Percentiles rank a stretch among this genome's conserved stretches.
These are phyloP conservation scores for Geosmithia flava DNA, from an alignment of 2,329 filamentous ascomycete genomes.

Conservation along the genomic window DNA sequence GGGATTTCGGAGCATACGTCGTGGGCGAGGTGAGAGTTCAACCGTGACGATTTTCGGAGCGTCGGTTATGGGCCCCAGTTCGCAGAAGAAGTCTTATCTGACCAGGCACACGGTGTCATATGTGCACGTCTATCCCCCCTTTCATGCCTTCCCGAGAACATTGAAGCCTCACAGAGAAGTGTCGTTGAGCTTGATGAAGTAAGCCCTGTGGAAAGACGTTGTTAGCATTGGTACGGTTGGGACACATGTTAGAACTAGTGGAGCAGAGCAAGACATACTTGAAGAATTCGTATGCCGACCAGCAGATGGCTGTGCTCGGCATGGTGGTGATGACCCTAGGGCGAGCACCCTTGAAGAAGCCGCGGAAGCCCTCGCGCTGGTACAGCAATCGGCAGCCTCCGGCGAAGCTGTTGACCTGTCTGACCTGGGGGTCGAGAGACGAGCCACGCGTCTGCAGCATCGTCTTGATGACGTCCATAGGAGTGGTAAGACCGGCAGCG, in stretches of 20 bases:
- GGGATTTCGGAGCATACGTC: not conserved
- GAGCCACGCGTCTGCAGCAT: slow-evolving; percentile 87
- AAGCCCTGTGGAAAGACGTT: slow-evolving; percentile 29
- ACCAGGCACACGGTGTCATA: not conserved
- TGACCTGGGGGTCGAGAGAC: slow-evolving; percentile 66
- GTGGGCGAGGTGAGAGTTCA: not conserved
- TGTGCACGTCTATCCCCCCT: not conserved
- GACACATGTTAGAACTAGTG: not conserved
- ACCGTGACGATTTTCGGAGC: not conserved
- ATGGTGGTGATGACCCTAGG: slow-evolving; percentile 92
- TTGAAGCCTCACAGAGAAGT: slow-evolving; percentile 6
- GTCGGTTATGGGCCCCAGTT: not conserved
- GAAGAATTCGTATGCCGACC: slow-evolving; percentile 64
- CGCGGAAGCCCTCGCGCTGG: slow-evolving; percentile 67
- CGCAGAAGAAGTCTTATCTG: slow-evolving; percentile 9
- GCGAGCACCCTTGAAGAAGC: slow-evolving; percentile 88
- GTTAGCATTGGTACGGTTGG: not conserved
- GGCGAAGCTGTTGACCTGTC: slow-evolving; percentile 71
- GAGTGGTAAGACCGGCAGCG: slow-evolving; percentile 86
- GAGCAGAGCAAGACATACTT: slow-evolving; percentile 35
- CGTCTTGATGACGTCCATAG: slow-evolving; percentile 97
- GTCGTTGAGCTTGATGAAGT: slow-evolving; percentile 45
- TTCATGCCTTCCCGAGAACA: not conserved
- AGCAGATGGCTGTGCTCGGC: slow-evolving; percentile 99
- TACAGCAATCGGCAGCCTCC: slow-evolving; percentile 74